A percentile compares a stretch with the other conserved stretches of the same genome.
phyloP scores from a whole-genome alignment of 2,329 filamentous ascomycete genomes.

The Microsporum audouinii region DNA sequence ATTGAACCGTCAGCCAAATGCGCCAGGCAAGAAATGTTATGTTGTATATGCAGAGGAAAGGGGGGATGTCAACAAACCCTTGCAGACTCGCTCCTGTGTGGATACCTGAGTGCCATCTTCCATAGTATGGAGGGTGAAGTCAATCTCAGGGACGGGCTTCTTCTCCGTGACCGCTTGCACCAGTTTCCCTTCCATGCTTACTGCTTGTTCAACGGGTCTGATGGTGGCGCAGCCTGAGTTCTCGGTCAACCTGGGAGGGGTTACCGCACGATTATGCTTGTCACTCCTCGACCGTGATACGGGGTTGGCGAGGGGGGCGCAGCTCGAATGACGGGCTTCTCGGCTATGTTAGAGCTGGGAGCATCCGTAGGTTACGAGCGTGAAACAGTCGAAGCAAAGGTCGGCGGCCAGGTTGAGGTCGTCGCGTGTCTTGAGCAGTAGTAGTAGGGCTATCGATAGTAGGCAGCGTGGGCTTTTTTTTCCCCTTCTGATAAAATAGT shows the following conservation, averaged over 20 bases:
- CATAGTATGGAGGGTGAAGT: conserved; percentile 97
- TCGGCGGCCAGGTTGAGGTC: neutral
- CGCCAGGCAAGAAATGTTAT: neutral
- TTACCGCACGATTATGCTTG: neutral
- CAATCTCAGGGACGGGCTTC: conserved; percentile 92
- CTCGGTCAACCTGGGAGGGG: neutral
- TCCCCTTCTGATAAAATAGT: neutral
- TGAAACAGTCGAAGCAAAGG: neutral
- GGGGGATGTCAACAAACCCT: conserved; percentile 51
- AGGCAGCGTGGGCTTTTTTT: neutral
- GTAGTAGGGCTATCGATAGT: neutral
- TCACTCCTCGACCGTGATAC: neutral
- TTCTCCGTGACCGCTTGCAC: conserved; percentile 90
- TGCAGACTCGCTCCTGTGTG: conserved; percentile 92
- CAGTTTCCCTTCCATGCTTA: conserved; percentile 40
- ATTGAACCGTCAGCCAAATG: neutral
- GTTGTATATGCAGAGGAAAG: neutral
- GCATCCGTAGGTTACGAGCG: neutral
- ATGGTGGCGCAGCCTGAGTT: conserved; percentile 4
- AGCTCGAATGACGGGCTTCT: neutral
- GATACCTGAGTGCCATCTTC: conserved; percentile 92
- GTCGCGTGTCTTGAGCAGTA: neutral
- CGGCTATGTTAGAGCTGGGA: neutral
- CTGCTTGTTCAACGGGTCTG: neutral
- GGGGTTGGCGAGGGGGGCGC: neutral